phyloP scores from a whole-genome alignment of 1,139 yeast genomes.

The Yamadazyma friedrichii region DNA sequence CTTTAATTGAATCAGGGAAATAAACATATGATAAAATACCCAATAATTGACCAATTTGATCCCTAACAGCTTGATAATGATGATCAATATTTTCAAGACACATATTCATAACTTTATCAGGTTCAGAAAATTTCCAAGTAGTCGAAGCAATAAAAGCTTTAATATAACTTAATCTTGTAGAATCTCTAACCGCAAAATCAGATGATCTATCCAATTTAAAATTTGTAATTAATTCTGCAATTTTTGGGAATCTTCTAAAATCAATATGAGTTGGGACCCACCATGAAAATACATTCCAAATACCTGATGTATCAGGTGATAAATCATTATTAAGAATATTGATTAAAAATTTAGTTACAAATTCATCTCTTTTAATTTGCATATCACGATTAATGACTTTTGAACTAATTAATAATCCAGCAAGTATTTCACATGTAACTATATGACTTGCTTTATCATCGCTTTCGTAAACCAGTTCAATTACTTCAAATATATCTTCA shows the following conservation, averaged over 20 bases:
- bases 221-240: constrained; percentile 47
- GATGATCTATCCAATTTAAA: constrained; percentile 51
- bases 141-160: constrained; percentile 53
- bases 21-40: constrained; percentile 55
- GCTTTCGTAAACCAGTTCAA: constrained; percentile 51
- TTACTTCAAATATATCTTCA: constrained; percentile 49
- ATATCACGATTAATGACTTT: constrained; percentile 29
- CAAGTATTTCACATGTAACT: constrained; percentile 57
- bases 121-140: constrained; percentile 58
- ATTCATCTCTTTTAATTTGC: constrained; percentile 42
- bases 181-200: constrained; percentile 66
- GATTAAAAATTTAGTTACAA: constrained; percentile 42
- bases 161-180: constrained; percentile 60
- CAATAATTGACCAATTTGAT: constrained; percentile 65
- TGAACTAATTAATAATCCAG: constrained; percentile 56
- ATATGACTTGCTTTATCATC: constrained; percentile 69
- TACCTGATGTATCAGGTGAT: constrained; percentile 71
- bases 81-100: constrained; percentile 54
- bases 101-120: constrained; percentile 46
- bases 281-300: constrained; percentile 80
- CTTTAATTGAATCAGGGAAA: constrained; percentile 48
- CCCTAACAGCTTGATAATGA: constrained; percentile 76
- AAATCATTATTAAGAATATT: constrained; percentile 57
- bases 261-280: constrained; percentile 71
- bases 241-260: constrained; percentile 60